phyloP scores from a whole-genome alignment of 805 yeast genomes.

The Hyphopichia homilentoma region DNA sequence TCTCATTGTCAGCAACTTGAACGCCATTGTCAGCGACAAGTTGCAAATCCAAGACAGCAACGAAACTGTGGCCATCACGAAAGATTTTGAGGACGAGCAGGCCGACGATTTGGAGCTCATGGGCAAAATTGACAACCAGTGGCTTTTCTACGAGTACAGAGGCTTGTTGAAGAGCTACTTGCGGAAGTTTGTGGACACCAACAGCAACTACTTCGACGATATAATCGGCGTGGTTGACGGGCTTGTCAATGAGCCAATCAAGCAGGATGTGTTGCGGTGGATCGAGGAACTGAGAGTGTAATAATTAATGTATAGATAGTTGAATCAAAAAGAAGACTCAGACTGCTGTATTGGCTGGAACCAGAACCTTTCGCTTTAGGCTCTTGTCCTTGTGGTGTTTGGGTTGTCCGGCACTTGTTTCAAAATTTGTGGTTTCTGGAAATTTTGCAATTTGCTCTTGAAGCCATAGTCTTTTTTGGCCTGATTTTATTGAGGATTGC shows the following conservation, averaged over 20 bases:
- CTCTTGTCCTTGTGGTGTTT: too few relatives aligned
- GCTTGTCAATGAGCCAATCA: slow-evolving; percentile 18
- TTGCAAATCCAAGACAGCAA: slow-evolving; percentile 11
- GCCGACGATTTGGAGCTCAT: slow-evolving; percentile 18
- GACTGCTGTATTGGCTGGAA: too few relatives aligned
- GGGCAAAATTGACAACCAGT: slow-evolving; percentile 29
- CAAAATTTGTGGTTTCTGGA: too few relatives aligned
- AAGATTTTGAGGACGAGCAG: slow-evolving; percentile 24
- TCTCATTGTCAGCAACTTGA: slow-evolving; percentile 28
- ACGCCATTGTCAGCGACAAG: slow-evolving; percentile 13
- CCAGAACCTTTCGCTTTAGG: too few relatives aligned
- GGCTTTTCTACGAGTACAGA: slow-evolving; percentile 41
- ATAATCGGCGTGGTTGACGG: slow-evolving; percentile 12
- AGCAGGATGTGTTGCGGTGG: slow-evolving; percentile 19
- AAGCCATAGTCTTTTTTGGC: too few relatives aligned
- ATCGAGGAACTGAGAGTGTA: slow-evolving; percentile 9
- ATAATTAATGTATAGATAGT: neutral
- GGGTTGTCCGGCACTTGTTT: too few relatives aligned
- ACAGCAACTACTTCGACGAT: slow-evolving; percentile 7
- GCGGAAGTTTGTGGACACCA: slow-evolving; percentile 19
- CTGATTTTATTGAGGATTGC: too few relatives aligned
- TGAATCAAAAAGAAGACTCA: neutral
- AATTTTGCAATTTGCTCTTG: too few relatives aligned
- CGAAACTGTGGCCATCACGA: slow-evolving; percentile 20
- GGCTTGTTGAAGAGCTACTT: slow-evolving; percentile 39